Conservation (phyloP, 2,329 filamentous ascomycete species). For the Pestalotiopsis sp. region DNA sequence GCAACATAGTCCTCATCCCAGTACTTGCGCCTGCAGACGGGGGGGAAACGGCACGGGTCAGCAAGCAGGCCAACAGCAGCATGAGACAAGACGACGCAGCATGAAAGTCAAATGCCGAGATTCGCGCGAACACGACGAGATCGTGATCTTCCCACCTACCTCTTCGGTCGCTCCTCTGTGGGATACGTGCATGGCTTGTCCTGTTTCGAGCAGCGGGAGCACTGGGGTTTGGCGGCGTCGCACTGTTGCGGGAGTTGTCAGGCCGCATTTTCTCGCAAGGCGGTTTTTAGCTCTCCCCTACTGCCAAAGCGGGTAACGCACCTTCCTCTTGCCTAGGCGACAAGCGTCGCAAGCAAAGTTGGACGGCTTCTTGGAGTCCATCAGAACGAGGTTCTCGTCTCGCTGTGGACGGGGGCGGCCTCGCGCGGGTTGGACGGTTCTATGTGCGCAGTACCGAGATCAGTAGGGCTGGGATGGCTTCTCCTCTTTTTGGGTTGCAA, state of each 20-base stretch:
- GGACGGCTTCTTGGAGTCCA: constrained; percentile 6
- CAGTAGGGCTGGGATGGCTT: background rate
- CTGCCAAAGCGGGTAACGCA: background rate
- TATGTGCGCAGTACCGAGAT: background rate
- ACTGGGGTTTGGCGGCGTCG: constrained; percentile 19
- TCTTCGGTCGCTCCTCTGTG: constrained; percentile 9
- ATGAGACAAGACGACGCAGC: background rate
- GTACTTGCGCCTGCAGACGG: constrained; percentile 18
- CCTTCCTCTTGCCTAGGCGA: constrained; percentile 10
- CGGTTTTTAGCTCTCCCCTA: background rate
- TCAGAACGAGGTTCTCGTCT: background rate
- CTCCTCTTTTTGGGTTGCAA: background rate
- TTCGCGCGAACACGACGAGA: background rate
- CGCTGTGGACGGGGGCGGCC: background rate
- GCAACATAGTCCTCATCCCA: constrained; percentile 23
- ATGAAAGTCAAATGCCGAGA: background rate
- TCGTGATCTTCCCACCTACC: background rate
- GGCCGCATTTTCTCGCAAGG: background rate
- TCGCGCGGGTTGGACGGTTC: background rate
- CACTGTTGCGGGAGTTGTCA: constrained; percentile 13
- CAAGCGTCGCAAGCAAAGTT: constrained; percentile 12
- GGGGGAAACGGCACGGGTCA: background rate
- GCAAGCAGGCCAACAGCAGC: background rate
- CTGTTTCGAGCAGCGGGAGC: constrained; percentile 18
- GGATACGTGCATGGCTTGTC: constrained; percentile 18